These are phyloP conservation scores for Rhizopogon vulgaris DNA, from an alignment of 768 basidiomycete genomes.

Conservation along the genomic window DNA sequence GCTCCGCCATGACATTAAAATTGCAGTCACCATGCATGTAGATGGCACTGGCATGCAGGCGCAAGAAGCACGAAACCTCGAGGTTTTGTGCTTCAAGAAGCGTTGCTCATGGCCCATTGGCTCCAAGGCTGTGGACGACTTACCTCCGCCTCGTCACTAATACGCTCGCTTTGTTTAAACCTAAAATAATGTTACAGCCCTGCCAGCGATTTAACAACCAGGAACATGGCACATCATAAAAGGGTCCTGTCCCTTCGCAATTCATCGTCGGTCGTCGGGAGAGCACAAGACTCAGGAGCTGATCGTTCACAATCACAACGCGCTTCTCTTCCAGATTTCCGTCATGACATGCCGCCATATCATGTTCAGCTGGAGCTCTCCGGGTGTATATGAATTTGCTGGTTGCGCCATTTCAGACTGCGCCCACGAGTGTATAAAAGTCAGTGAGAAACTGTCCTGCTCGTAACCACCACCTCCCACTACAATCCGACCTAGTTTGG, in stretches of 20 bases:
- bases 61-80: background rate
- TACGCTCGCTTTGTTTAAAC: background rate
- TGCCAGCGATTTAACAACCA: background rate
- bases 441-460: background rate
- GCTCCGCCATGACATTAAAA: background rate
- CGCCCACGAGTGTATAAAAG: background rate
- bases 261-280: background rate
- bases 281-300: background rate
- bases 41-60: background rate
- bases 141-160: background rate
- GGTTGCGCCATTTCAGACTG: background rate
- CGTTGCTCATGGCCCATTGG: background rate
- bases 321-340: background rate
- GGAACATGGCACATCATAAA: background rate
- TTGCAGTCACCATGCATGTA: background rate
- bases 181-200: background rate
- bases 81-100: background rate
- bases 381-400: background rate
- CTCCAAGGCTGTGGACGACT: background rate
- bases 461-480: background rate
- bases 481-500: background rate
- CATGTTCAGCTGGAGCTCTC: background rate
- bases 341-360: background rate
- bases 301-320: background rate
- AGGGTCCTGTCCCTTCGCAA: background rate